phyloP scores from a whole-genome alignment of 2,329 filamentous ascomycete species.

The Xylariomycetidae sp. region DNA sequence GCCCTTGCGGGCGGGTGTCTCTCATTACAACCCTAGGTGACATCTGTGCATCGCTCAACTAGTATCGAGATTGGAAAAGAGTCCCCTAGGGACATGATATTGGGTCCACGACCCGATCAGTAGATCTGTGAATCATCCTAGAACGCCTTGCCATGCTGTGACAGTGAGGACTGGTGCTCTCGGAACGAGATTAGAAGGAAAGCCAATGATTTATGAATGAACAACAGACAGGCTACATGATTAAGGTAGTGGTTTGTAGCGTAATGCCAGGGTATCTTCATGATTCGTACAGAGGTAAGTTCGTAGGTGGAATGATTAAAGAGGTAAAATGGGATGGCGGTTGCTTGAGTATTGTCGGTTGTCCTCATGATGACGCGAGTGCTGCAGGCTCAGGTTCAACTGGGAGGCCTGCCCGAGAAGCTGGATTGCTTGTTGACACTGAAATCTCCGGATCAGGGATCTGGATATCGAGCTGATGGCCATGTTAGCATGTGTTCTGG shows the following conservation, averaged over 20 bases:
- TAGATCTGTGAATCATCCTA: no score
- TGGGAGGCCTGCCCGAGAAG: slow-evolving; percentile 27
- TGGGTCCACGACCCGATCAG: no score
- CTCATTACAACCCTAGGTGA: no score
- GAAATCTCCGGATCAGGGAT: slow-evolving; percentile 72
- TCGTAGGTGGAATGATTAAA: not conserved
- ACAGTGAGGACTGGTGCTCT: no score
- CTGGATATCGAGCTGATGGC: slow-evolving; percentile 65
- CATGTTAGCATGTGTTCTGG: slow-evolving; percentile 15
- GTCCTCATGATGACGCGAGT: slow-evolving; percentile 5
- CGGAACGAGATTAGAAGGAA: no score
- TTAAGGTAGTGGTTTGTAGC: not conserved
- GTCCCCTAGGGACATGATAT: no score
- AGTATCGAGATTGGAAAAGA: no score
- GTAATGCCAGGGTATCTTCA: slow-evolving; percentile 4
- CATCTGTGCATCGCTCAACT: no score
- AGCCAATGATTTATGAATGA: not conserved
- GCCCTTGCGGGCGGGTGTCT: no score
- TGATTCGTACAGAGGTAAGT: slow-evolving; percentile 1
- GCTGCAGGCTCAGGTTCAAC: slow-evolving; percentile 9
- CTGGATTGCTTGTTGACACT: slow-evolving; percentile 41
- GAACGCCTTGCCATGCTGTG: no score
- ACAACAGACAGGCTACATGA: not conserved
- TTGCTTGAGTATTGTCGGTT: slow-evolving; percentile 2
- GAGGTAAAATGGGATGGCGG: not conserved